Conservation (phyloP, 2,329 filamentous ascomycete species). For the Esteya vermicola region DNA sequence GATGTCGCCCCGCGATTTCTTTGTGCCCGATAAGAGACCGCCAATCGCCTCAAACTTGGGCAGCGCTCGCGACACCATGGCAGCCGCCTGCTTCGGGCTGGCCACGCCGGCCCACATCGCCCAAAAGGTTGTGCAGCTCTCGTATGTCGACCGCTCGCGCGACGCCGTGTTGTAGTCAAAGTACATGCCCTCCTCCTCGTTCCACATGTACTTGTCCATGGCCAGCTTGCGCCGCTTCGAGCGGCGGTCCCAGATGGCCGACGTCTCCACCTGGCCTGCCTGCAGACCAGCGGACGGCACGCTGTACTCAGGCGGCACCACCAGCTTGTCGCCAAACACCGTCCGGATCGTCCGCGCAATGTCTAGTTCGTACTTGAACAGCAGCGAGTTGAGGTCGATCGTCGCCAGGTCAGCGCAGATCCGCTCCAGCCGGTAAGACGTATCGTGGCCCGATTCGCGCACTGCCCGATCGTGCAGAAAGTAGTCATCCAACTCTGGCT, state of each 20-base stretch:
- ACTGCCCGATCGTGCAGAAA: slow-evolving; percentile 94
- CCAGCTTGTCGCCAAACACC: slow-evolving; percentile 68
- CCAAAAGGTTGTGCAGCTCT: slow-evolving; percentile 92
- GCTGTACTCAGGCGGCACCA: slow-evolving; percentile 73
- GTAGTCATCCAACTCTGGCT: slow-evolving; percentile 87
- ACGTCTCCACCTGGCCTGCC: slow-evolving; percentile 62
- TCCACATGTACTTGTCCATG: slow-evolving; percentile 92
- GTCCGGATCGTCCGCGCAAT: slow-evolving; percentile 77
- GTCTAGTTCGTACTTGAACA: slow-evolving; percentile 96
- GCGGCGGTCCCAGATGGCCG: slow-evolving; percentile 79
- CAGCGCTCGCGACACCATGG: slow-evolving; percentile 66
- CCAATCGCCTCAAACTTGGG: slow-evolving; percentile 81
- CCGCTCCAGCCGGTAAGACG: slow-evolving; percentile 81
- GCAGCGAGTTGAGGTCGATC: slow-evolving; percentile 82
- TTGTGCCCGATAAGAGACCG: slow-evolving; percentile 77
- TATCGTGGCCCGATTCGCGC: slow-evolving; percentile 93
- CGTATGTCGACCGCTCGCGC: slow-evolving; percentile 69
- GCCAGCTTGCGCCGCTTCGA: slow-evolving; percentile 69
- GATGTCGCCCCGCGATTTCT: slow-evolving; percentile 71
- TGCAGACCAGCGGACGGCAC: slow-evolving; percentile 40
- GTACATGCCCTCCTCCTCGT: slow-evolving; percentile 84
- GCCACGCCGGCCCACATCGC: slow-evolving; percentile 89
- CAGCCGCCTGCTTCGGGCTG: slow-evolving; percentile 71
- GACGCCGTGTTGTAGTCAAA: slow-evolving; percentile 90
- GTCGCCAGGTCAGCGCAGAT: slow-evolving; percentile 81